Evolutionary conservation across 345 rosid genomes (phyloP), one percentile per base, ranked within the genome.

Genomic region (Isatis tinctoria): DNA sequence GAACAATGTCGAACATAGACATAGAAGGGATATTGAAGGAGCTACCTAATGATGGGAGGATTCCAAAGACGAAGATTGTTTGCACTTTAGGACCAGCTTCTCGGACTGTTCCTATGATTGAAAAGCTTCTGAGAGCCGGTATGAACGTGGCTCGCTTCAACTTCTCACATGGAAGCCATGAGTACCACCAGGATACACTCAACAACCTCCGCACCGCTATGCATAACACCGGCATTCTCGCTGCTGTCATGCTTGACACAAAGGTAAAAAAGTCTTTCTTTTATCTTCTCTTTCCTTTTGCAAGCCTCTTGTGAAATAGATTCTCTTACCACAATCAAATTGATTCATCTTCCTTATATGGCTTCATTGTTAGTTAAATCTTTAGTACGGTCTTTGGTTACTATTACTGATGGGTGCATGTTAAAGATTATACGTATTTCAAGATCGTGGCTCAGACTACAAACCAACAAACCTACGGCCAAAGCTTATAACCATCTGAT

Each of bases 111-210:
- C 75, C 85, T 3, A 91, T 91, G 98, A 41, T 87, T 2, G 96
- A 91, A 85, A 94, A 94, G 87, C 89, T 94, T 80, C 79, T 91
- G 16, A 89, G 68, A 70, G 97, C 97, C 5, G 98, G 98, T 41
- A 91, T 94, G 98, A 94, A 94, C 67, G 97, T 94, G 5, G 97
- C 95, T 54, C 96, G 98, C 36, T 93, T 93, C 95, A 93, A 93
- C 78, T 93, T 93, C 87, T 93, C 98, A 4, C 98, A 93, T 30
- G 98, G 98, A n/a, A 89, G 94, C 41, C 97, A 91, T 32, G 95
- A 89, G 58, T 93, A 93, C 39, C 98, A 93, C 77, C 94, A 87
- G 78, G 98, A 82, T 78, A 89, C 95, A 61, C 81, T 93, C 76
- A 43, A 91, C 76, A 91, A 89, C 62, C 98, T 93, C 83, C 85